These are phyloP conservation scores for Prunella vulgaris DNA, from an alignment of 257 asterid species.

Conservation along the genomic window DNA sequence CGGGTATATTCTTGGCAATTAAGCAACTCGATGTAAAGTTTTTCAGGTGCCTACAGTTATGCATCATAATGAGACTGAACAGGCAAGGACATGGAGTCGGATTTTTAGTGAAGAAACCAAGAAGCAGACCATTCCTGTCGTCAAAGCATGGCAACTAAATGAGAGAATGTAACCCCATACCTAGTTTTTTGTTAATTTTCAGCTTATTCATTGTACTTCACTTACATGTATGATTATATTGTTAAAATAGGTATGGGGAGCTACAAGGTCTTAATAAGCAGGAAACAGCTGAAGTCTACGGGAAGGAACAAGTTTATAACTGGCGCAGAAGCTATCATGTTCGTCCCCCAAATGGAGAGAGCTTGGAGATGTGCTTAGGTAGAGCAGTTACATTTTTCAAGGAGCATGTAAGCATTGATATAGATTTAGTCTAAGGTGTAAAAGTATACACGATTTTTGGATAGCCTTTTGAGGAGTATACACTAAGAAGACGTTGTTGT, in stretches of 20 bases:
- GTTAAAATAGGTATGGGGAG: constrained; percentile 70
- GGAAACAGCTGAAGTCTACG: constrained; percentile 82
- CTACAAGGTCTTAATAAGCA: constrained; percentile 85
- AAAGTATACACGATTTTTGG: not conserved
- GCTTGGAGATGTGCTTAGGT: constrained; percentile 92
- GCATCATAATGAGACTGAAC: constrained; percentile 64
- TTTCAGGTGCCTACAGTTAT: constrained; percentile 72
- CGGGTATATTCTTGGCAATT: constrained; percentile 2
- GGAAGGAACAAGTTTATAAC: constrained; percentile 82
- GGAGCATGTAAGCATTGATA: constrained; percentile 57
- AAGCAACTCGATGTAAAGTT: constrained; percentile 20
- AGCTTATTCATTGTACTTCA: not conserved
- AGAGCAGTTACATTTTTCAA: constrained; percentile 85
- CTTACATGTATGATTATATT: not conserved
- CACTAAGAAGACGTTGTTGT: not conserved
- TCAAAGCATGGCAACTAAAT: constrained; percentile 90
- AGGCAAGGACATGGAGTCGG: constrained; percentile 70
- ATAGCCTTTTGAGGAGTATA: not conserved
- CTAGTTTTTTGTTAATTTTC: constrained; percentile 6
- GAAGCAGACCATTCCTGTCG: constrained; percentile 67
- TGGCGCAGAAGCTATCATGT: constrained; percentile 95
- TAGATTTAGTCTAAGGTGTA: not conserved
- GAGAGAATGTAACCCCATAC: constrained; percentile 68
- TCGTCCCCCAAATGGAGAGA: constrained; percentile 93
- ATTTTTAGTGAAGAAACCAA: constrained; percentile 58